Base-by-base conservation (phyloP, 495 filamentous ascomycete species). In the Cladorrhinum samala region DNA sequence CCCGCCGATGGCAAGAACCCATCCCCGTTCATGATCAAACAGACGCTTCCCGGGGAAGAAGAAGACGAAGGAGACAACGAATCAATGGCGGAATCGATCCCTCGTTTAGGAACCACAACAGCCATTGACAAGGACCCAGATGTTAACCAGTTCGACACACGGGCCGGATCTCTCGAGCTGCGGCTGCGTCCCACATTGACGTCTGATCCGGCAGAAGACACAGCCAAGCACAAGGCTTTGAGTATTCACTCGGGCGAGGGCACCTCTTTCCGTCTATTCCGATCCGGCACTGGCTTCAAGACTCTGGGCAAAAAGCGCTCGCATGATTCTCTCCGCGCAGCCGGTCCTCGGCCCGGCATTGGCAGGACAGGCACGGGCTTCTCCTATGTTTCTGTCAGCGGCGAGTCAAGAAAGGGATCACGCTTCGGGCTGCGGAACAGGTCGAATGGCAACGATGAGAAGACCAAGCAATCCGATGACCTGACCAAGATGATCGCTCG, bases 401-500 rank as follows among this genome's bases (percentile, higher is more conserved):
- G 74, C 57, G 72, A 77, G 9, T 72, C 62, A 11, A 83, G 87
- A 56, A 77, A 76, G 54, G 55, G 55, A 14, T 67, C 72, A 1
- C 75, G 75, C 46, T 78, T 78, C 54, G 65, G 49, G 14, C 66
- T 77, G 14, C 66, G 70, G 9, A 63, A 70, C 47, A 69, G 65
- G 53, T 44, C 65, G 9, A 63, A 48, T 38, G 57, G 57, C 9
- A 66, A 70, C 4, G 65, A 67, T 6, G 66, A 72, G 14, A 76
- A 79, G 60, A 60, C 74, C 24, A 75, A 72, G 38, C 77, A 80
- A 5, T 88, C 87, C 0, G 94, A 97, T 62, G 94, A 99, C 59
- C 72, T 99, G n/a, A 89, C 91, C 2, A 91, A 95, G 71, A 99
- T 99, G 93, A 91, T 99, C 66, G 83, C 85, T 45, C 83, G 93